Conservation (phyloP, 1,284 basidiomycete species). For the Rhodotorula glutinis region DNA sequence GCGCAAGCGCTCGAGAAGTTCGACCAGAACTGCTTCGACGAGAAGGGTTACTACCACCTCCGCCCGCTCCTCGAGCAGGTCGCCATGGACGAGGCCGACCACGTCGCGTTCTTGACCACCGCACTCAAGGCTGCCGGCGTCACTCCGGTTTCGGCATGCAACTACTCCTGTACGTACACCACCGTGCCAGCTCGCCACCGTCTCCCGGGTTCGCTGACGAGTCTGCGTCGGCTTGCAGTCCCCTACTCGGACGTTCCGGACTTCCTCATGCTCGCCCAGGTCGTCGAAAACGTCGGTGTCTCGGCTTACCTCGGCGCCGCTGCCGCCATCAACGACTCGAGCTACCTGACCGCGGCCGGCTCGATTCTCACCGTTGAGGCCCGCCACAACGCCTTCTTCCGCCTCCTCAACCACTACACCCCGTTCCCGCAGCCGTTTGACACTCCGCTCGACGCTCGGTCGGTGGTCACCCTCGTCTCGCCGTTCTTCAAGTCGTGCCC, state of each 20-base stretch:
- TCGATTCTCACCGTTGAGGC: slow-evolving; percentile 49
- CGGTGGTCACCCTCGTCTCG: slow-evolving; percentile 28
- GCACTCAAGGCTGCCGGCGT: slow-evolving; percentile 55
- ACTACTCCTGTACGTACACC: slow-evolving; percentile 50
- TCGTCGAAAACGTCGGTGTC: slow-evolving; percentile 61
- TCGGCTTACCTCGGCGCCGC: slow-evolving; percentile 54
- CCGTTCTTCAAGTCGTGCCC: slow-evolving; percentile 56
- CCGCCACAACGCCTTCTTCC: slow-evolving; percentile 17
- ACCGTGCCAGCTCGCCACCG: too few relatives aligned
- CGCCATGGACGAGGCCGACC: slow-evolving; percentile 59
- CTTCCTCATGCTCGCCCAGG: slow-evolving; percentile 57
- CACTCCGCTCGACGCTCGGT: slow-evolving; percentile 33
- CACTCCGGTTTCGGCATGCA: slow-evolving; percentile 52
- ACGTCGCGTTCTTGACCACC: slow-evolving; percentile 54
- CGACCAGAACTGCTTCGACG: slow-evolving; percentile 55
- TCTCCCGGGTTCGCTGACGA: too few relatives aligned
- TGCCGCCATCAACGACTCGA: background rate
- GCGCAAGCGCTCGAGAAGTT: slow-evolving; percentile 53
- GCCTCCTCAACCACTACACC: slow-evolving; percentile 10
- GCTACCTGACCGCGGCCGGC: slow-evolving; percentile 49
- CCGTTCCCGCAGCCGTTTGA: slow-evolving; percentile 19
- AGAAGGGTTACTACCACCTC: slow-evolving; percentile 57
- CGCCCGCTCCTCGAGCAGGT: slow-evolving; percentile 54
- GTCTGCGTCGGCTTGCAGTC: slow-evolving; percentile 43
- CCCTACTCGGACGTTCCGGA: slow-evolving; percentile 55